Evolutionary conservation across 2,329 filamentous ascomycete species (phyloP), one percentile per base, ranked within the genome.

Genomic region (Penicillium corylophilum): DNA sequence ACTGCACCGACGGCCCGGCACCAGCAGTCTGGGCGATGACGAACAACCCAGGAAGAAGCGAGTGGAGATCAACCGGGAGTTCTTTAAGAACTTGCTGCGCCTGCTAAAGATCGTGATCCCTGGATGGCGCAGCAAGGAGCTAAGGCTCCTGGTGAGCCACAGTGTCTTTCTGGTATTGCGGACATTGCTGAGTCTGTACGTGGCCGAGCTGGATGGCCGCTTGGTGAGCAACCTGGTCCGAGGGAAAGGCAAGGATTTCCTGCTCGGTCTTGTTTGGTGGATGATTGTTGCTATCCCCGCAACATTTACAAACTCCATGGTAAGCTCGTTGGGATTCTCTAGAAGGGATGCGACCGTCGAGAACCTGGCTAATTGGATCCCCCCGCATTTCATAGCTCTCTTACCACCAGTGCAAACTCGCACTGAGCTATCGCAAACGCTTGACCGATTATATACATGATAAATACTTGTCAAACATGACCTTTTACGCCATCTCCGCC

Each of bases 231-330:
- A 85, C 58, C 77, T 99, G 50, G 92, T 99, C 41, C 87, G 91
- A 71, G 94, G 94, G 2, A 94, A 87, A 61, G 94, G 93, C 15
- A 89, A 85, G 71, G 91, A 95, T 60, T 99, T 99, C 61, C 68
- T 97, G 63, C 85, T 86, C 62, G 86, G 90, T 0, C 85, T 99
- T 63, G 83, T 95, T 5, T 96, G 93, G 91, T 99, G 94, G 94
- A 99, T 99, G 94, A 71, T 93, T 49, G 94, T 99, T 60, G 93
- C 94, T 23, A 82, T 99, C 15, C 94, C 94, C 9, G 94, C 94
- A 1, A 97, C 94, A 0, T 96, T 97, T 70, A 99, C 94, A 36
- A 99, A 99, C 73, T 96, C 92, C 0, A 99, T 99, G 94, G 89
- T 94, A 73, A 72, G 83, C 35, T 38, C 70, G 2, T 28, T 10